phyloP scores from a whole-genome alignment of 2,329 filamentous ascomycete genomes.

The Xenoacremonium recifei region DNA sequence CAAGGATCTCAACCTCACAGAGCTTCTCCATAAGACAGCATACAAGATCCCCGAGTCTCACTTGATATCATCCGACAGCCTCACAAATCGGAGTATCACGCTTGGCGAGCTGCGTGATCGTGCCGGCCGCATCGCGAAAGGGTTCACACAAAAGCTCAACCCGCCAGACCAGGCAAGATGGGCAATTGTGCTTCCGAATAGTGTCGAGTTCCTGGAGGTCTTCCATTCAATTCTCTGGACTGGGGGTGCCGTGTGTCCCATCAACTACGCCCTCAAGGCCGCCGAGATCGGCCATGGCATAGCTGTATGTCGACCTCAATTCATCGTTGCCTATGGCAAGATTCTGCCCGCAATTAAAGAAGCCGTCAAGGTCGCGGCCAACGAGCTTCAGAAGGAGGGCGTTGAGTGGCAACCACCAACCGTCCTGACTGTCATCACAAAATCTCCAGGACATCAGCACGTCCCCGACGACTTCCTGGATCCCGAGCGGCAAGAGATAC shows the following conservation, averaged over 20 bases:
- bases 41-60: conserved; percentile 38
- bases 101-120: conserved; percentile 40
- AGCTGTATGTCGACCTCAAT: conserved; percentile 40
- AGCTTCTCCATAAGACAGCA: conserved; percentile 40
- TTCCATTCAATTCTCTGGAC: conserved; percentile 42
- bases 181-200: conserved; percentile 44
- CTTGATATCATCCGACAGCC: conserved; percentile 40
- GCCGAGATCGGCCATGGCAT: conserved; percentile 41
- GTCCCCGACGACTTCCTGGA: conserved; percentile 34
- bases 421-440: conserved; percentile 33
- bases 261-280: conserved; percentile 38
- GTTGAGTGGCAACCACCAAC: conserved; percentile 33
- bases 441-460: conserved; percentile 21
- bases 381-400: conserved; percentile 22
- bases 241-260: conserved; percentile 37
- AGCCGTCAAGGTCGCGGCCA: conserved; percentile 31
- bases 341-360: conserved; percentile 28
- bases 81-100: conserved; percentile 44
- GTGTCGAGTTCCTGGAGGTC: conserved; percentile 42
- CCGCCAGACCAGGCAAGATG: conserved; percentile 37
- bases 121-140: conserved; percentile 40
- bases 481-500: conserved; percentile 30
- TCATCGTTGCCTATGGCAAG: conserved; percentile 37
- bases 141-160: conserved; percentile 30
- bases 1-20: conserved; percentile 39